These are phyloP conservation scores for Perilla frutescens DNA, from an alignment of 257 asterid species.

Conservation along the genomic window DNA sequence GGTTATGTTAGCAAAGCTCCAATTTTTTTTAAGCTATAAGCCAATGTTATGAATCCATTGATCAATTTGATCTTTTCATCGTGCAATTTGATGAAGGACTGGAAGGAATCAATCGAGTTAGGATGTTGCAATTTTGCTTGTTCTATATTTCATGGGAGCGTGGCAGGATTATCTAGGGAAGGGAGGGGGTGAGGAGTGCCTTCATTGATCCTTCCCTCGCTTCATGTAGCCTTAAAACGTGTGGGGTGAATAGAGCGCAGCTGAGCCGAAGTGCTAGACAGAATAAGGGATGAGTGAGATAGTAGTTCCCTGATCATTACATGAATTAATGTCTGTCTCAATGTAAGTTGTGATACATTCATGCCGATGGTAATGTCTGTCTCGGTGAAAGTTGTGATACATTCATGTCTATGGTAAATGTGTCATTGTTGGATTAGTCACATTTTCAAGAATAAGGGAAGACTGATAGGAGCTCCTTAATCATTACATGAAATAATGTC, in stretches of 20 bases:
- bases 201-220: neutral
- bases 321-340: too few species aligned
- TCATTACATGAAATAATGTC: neutral
- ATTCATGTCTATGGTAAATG: too few species aligned
- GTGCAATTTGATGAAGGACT: neutral
- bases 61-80: neutral
- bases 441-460: too few species aligned
- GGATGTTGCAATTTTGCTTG: conserved; percentile 4
- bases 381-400: too few species aligned
- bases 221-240: neutral
- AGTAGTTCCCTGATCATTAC: neutral
- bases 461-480: neutral
- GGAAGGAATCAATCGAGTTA: neutral
- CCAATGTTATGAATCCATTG: conserved; percentile 3
- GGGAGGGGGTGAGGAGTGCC: neutral
- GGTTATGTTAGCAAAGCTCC: neutral
- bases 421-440: too few species aligned
- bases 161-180: neutral
- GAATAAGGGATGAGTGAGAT: neutral
- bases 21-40: neutral
- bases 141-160: neutral
- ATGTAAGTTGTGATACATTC: too few species aligned
- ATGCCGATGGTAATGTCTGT: too few species aligned
- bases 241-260: too few species aligned
- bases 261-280: neutral